These are phyloP conservation scores for Rhododendron kiyosumense DNA, from an alignment of 148 eudicot species.

Conservation along the genomic window DNA sequence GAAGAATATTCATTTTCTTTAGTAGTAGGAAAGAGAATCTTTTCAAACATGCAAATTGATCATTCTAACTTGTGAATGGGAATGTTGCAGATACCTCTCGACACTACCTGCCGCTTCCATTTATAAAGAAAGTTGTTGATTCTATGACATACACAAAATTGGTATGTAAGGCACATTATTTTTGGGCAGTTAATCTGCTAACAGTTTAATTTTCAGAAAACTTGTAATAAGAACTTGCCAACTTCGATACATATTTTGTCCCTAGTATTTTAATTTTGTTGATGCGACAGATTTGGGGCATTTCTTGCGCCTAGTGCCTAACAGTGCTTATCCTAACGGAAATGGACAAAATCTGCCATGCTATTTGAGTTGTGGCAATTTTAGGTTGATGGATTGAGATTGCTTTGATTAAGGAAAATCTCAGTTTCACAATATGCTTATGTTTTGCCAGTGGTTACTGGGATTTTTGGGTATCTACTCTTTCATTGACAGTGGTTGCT, in stretches of 20 bases:
- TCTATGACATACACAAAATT: slow-evolving; percentile 91
- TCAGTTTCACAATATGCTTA: not conserved
- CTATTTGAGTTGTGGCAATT: not conserved
- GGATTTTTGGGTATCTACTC: not conserved
- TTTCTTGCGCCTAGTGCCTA: not conserved
- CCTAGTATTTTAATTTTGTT: not conserved
- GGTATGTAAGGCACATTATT: slow-evolving; percentile 38
- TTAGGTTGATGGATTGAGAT: not conserved
- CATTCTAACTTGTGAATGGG: slow-evolving; percentile 9
- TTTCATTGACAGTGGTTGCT: not conserved
- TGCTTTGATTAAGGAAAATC: not conserved
- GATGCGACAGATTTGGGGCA: not conserved
- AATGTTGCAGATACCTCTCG: slow-evolving; percentile 79
- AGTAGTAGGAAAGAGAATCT: not conserved
- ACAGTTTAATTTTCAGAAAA: not conserved
- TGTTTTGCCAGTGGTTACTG: not conserved
- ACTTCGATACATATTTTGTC: not conserved
- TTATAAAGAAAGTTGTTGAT: slow-evolving; percentile 84
- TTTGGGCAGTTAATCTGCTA: not conserved
- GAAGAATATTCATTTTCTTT: not conserved
- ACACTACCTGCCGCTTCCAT: slow-evolving; percentile 68
- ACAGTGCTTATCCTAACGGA: not conserved
- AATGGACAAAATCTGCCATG: not conserved
- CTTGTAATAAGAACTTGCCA: not conserved
- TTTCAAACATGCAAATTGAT: not conserved